These are phyloP conservation scores for Asterionellopsis glacialis DNA, from an alignment of 108 stramenopile species.

Conservation along the genomic window DNA sequence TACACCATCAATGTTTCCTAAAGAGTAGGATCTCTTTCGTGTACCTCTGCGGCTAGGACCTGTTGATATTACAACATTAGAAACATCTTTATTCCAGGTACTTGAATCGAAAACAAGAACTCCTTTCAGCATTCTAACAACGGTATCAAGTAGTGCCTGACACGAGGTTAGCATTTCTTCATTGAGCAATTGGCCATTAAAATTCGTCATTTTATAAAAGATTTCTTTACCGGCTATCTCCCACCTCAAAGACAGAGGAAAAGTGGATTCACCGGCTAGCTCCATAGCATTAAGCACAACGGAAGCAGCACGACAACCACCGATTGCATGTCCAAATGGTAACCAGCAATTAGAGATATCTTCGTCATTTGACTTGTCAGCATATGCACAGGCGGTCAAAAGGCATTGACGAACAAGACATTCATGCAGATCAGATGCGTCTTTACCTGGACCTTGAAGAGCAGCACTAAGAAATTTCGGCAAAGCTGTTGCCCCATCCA, in stretches of 20 bases:
- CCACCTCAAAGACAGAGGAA: slow-evolving; percentile 62
- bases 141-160: slow-evolving; percentile 25
- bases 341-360: slow-evolving; percentile 17
- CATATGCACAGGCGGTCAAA: not conserved
- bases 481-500: slow-evolving; percentile 39
- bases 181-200: not conserved
- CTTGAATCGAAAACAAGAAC: slow-evolving; percentile 33
- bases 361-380: not conserved
- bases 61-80: slow-evolving; percentile 51
- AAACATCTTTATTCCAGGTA: slow-evolving; percentile 16
- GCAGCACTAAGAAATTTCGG: slow-evolving; percentile 24
- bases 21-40: slow-evolving; percentile 70
- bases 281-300: slow-evolving; percentile 58
- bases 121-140: slow-evolving; percentile 69
- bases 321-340: slow-evolving; percentile 8
- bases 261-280: slow-evolving; percentile 54
- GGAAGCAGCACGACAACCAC: slow-evolving; percentile 34
- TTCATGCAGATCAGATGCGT: not conserved
- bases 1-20: slow-evolving; percentile 50
- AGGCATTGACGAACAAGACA: slow-evolving; percentile 1
- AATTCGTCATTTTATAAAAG: slow-evolving; percentile 23
- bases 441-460: not conserved
- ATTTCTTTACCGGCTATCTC: slow-evolving; percentile 45
- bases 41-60: slow-evolving; percentile 65
- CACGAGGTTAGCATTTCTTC: slow-evolving; percentile 1